phyloP scores from a whole-genome alignment of 257 asterid species.

The Capsicum chinense region DNA sequence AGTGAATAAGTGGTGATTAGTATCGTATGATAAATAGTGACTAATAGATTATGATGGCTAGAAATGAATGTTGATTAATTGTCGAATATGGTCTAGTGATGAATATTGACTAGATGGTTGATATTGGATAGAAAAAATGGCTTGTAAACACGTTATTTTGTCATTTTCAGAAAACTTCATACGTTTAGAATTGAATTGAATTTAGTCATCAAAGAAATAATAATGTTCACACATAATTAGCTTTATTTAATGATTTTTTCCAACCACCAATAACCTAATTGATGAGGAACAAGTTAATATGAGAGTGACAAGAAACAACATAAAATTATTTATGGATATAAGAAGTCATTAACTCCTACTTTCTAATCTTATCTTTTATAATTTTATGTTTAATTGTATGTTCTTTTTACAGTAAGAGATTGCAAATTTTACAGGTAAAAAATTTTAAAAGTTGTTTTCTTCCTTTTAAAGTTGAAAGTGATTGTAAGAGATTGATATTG shows the following conservation, averaged over 20 bases:
- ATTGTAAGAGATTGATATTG: background rate
- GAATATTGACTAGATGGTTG: too few relatives aligned
- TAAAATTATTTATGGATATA: background rate
- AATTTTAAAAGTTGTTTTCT: background rate
- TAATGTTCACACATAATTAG: background rate
- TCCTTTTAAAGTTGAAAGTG: background rate
- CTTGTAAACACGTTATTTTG: background rate
- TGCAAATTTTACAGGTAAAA: background rate
- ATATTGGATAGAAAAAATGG: background rate
- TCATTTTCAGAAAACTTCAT: background rate
- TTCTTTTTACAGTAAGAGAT: background rate
- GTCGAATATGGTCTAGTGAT: too few relatives aligned
- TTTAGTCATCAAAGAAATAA: background rate
- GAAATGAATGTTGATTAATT: too few relatives aligned
- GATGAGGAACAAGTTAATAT: background rate
- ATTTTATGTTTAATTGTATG: background rate
- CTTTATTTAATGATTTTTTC: background rate
- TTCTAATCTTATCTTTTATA: background rate
- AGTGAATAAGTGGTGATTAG: too few relatives aligned
- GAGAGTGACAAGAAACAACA: background rate
- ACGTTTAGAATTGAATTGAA: background rate
- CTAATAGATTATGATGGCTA: too few relatives aligned
- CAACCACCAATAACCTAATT: background rate
- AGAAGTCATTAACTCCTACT: background rate
- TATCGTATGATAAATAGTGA: too few relatives aligned